A percentile compares a stretch with the other conserved stretches of the same genome.
phyloP scores from a whole-genome alignment of 2,329 filamentous ascomycete genomes.

The Macrophomina phaseolina region DNA sequence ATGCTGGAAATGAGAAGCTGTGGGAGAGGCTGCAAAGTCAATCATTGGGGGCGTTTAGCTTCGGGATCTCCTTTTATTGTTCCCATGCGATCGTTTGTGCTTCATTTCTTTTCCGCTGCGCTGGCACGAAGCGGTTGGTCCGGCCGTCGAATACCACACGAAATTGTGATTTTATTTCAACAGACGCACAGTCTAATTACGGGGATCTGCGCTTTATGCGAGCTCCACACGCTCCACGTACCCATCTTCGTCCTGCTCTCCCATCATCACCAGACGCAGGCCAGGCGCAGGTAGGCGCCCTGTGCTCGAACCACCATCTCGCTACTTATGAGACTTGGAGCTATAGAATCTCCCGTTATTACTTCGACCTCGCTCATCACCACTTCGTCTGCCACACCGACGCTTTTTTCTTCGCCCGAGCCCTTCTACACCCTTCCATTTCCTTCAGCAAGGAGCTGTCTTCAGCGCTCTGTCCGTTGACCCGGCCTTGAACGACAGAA shows the following conservation, averaged over 20 bases:
- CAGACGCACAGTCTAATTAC: conserved; percentile 17
- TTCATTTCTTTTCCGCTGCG: not conserved
- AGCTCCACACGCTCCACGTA: conserved; percentile 9
- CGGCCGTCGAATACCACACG: conserved; percentile 1
- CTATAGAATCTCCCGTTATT: conserved; percentile 22
- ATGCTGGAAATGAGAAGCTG: conserved; percentile 13
- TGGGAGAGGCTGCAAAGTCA: not conserved
- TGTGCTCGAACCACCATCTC: conserved; percentile 23
- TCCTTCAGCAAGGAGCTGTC: not conserved
- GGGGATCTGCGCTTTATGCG: conserved; percentile 23
- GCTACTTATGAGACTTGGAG: conserved; percentile 7
- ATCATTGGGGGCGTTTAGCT: conserved; percentile 20
- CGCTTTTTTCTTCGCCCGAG: not conserved
- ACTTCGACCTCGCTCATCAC: conserved; percentile 8
- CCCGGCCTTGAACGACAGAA: not conserved
- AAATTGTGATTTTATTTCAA: conserved; percentile 22
- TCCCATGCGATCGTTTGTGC: not conserved
- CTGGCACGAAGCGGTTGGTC: not conserved
- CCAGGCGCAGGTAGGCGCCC: not conserved
- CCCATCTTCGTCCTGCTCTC: not conserved
- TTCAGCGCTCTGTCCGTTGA: not conserved
- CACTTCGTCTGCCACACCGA: conserved; percentile 17
- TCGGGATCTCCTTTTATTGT: conserved; percentile 9
- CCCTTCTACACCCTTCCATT: not conserved
- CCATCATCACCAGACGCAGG: conserved; percentile 12